Base-by-base conservation (phyloP, 1,284 basidiomycete genomes). In the Ganoderma leucocontextum region DNA sequence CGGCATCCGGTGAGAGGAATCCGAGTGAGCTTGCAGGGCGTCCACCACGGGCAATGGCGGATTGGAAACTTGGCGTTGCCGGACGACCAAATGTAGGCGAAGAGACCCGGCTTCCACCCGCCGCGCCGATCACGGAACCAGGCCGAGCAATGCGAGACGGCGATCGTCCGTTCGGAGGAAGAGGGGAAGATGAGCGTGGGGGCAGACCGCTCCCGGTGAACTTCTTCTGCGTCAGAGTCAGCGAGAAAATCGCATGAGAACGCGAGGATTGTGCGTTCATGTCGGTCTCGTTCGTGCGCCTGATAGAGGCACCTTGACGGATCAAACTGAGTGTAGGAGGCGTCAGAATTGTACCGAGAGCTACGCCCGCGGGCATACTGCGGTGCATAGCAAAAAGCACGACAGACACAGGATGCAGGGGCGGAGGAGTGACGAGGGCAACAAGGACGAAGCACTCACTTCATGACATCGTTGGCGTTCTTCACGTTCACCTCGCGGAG, bases 191-290 rank as follows among this genome's bases (percentile, higher is more conserved):
- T 2, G 92, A 93, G 61, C 92, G 88, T 44, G 90, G 89, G 4
- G 91, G 90, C 17, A 82, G 80, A 7, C 87, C 86, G 53, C 88
- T 86, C 35, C 93, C 93, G 36, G 85, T 85, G 75, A 83, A 93
- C 78, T 92, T 94, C 84, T 91, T 93, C 82, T 98, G 97, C 0
- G 90, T 94, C 62, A 99, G 85, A 7, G 95, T 98, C 67, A 99
- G 86, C 57, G 97, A 98, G 81, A 99, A 99, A 81, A 99, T 99
- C 66, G 98, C 97, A 86, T 99, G 97, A 33, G 96, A 98, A 72
- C 97, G 94, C 57, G 97, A 99, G 0, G 95, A 97, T 78, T 98
- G 96, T 5, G 96, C 94, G 78, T 99, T 99, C 97, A 99, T 99
- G 77, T 97, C 95, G 49, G 97, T 99, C 80, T 98, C 95, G 74